Conservation (phyloP, 768 basidiomycete genomes). For the Hygrophorus russula region DNA sequence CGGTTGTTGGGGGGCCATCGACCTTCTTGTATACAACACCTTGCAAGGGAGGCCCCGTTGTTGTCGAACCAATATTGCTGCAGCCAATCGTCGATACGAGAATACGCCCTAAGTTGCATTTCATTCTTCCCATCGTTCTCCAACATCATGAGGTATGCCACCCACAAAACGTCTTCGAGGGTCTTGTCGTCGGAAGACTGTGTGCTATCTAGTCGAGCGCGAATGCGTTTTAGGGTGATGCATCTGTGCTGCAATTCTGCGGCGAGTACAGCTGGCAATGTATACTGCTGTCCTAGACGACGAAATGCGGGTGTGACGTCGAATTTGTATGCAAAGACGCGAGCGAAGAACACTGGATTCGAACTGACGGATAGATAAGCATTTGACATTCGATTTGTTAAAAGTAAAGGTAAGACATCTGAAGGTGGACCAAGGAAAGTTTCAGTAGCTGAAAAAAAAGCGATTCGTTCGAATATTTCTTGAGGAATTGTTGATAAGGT, state of each 20-base stretch:
- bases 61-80: constrained; percentile 55
- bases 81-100: constrained; percentile 51
- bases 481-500: constrained; percentile 47
- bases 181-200: constrained; percentile 12
- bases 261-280: constrained; percentile 36
- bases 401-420: constrained; percentile 43
- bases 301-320: constrained; percentile 41
- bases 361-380: constrained; percentile 34
- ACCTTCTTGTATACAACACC: constrained; percentile 26
- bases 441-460: constrained; percentile 47
- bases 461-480: constrained; percentile 74
- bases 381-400: constrained; percentile 36
- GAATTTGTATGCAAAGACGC: constrained; percentile 58
- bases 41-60: constrained; percentile 42
- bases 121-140: constrained; percentile 74
- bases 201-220: constrained; percentile 26
- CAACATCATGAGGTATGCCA: constrained; percentile 66
- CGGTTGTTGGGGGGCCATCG: constrained; percentile 48
- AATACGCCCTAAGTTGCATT: constrained; percentile 60
- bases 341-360: constrained; percentile 65
- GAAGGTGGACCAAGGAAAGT: constrained; percentile 49
- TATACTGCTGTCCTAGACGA: constrained; percentile 32
- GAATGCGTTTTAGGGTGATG: constrained; percentile 44
- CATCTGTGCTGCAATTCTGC: constrained; percentile 59
- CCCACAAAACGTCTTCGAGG: constrained; percentile 45